These are phyloP conservation scores for Pyrenophora seminiperda DNA, from an alignment of 2,329 filamentous ascomycete genomes.

Conservation along the genomic window DNA sequence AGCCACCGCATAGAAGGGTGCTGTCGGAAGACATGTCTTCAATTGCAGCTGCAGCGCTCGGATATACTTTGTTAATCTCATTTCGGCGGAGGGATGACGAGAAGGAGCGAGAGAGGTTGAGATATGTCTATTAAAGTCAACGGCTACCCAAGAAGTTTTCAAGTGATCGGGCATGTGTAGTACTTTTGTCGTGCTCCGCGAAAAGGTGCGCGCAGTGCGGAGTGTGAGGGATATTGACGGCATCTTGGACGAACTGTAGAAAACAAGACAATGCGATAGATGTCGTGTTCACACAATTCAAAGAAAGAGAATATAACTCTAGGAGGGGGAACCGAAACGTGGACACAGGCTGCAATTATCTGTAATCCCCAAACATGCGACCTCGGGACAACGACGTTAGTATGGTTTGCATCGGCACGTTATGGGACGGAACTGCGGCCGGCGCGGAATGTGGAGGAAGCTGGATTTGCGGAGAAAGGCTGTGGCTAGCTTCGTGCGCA, in stretches of 20 bases:
- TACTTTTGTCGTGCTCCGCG: conserved; percentile 43
- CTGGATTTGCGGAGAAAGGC: conserved; percentile 15
- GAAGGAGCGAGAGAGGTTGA: conserved; percentile 45
- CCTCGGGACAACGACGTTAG: conserved; percentile 19
- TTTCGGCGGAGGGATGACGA: conserved; percentile 46
- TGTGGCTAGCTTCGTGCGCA: conserved; percentile 9
- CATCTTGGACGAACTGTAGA: conserved; percentile 23
- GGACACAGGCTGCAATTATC: not conserved
- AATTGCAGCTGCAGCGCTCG: conserved; percentile 69
- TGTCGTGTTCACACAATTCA: not conserved
- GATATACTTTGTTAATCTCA: conserved; percentile 50
- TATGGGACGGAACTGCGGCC: conserved; percentile 13
- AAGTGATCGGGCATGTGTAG: not conserved
- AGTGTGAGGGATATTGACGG: conserved; percentile 45
- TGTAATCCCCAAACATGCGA: not conserved
- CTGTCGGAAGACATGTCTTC: conserved; percentile 72
- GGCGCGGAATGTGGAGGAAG: conserved; percentile 24
- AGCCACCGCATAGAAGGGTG: conserved; percentile 75
- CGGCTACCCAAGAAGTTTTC: not conserved
- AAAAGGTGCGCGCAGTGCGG: conserved; percentile 43
- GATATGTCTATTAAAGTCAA: conserved; percentile 34
- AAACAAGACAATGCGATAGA: not conserved
- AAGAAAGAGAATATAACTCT: not conserved
- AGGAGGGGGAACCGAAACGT: not conserved
- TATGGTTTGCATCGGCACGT: conserved; percentile 23